Evolutionary conservation across 805 yeast genomes (phyloP), one percentile per base, ranked within the genome.

Genomic region (Cyberlindnera euphorbiae): DNA sequence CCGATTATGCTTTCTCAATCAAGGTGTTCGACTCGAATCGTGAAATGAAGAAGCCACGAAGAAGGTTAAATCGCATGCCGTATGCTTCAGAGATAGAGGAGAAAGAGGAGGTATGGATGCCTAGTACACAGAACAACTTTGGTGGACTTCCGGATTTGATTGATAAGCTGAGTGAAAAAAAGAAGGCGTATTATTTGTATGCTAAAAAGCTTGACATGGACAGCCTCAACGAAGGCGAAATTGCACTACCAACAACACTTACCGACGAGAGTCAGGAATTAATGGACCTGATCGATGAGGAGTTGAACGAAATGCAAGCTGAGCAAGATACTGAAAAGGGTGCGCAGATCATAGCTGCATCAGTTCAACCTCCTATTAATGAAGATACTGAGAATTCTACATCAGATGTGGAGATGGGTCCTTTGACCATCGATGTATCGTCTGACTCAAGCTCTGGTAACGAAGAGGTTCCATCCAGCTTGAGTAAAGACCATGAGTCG

Each of bases 1-100:
- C 72, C 4, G 66, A 69, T 32, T 63, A 62, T 48, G 77, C 71
- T 0, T 77, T 77, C 45, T 59, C 60, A 6, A 60, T 76, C 19
- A 73, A 69, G 44, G 26, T 63, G 15, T 60, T 59, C 46, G 67
- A 63, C 35, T 42, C 53, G 2, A 45, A 52, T 14, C 47, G 38
- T 24, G 52, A 48, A 25, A 22, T 56, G 11, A 53, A 42, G 23
- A 22, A 21, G 14, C 17, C 35, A 12, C 53, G 38, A 47, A 47
- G 9, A 7, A 19, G 23, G 3, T 5, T 6, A 3, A 3, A 27
- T 10, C 23, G 10, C 5, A 15, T 17, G 7, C 16, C n/a, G 12
- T 6, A 10, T 10, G 15, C 35, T 13, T 17, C 37, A 38, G 8
- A 28, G 9, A 8, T 12, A 8, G 30, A 13, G 8, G 36, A 30